A percentile compares a stretch with the other conserved stretches of the same genome.
Conservation (phyloP, 2,329 filamentous ascomycete species). For the Fusarium sp. region DNA sequence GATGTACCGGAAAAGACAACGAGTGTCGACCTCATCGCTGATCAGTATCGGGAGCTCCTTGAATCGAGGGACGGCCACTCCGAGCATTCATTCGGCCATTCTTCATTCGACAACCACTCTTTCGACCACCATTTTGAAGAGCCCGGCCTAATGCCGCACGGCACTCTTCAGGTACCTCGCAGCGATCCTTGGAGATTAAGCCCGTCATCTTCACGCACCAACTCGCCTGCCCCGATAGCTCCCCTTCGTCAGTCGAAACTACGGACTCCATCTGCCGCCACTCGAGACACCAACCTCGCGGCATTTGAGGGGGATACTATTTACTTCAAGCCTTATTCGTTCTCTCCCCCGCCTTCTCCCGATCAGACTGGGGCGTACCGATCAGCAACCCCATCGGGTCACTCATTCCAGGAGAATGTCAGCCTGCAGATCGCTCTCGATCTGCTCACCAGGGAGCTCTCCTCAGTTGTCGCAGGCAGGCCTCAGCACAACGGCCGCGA, state of each 20-base stretch:
- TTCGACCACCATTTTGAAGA: constrained; percentile 26
- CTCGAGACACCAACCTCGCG: constrained; percentile 59
- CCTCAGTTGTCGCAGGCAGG: constrained; percentile 51
- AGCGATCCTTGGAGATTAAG: constrained; percentile 13
- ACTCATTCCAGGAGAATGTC: constrained; percentile 48
- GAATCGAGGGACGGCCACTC: constrained; percentile 50
- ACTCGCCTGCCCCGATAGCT: constrained; percentile 39
- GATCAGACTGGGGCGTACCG: constrained; percentile 29
- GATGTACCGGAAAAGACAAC: constrained; percentile 47
- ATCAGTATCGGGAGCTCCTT: constrained; percentile 61
- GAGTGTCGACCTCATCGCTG: constrained; percentile 61
- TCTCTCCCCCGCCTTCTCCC: constrained; percentile 50
- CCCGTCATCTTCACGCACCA: constrained; percentile 17
- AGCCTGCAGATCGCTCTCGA: constrained; percentile 63
- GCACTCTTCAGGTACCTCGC: constrained; percentile 30
- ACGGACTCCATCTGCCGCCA: constrained; percentile 48
- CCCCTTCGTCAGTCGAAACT: constrained; percentile 27
- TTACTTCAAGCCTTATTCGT: constrained; percentile 58
- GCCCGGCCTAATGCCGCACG: constrained; percentile 11
- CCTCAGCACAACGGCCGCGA: constrained; percentile 42
- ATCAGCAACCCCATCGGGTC: constrained; percentile 23
- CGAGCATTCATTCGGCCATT: constrained; percentile 37
- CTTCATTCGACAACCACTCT: constrained; percentile 29
- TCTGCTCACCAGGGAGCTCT: constrained; percentile 61
- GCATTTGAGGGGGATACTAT: constrained; percentile 59